Percentiles rank a stretch among this genome's conserved stretches.
These are phyloP conservation scores for Hsuehochloa calcarea DNA, from an alignment of 176 grass and related monocot species.

Conservation along the genomic window DNA sequence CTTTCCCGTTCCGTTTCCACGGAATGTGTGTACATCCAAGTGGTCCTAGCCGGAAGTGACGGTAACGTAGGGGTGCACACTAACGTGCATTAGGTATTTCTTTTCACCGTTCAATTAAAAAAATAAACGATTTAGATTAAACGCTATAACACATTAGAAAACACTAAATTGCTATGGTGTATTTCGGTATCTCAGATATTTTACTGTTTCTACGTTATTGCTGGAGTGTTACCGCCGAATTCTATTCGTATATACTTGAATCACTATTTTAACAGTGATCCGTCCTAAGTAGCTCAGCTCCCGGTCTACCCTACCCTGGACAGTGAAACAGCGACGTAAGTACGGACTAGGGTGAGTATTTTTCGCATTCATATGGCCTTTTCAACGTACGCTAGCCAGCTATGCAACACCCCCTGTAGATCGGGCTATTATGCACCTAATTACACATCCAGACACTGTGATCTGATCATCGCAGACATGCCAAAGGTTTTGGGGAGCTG, in stretches of 20 bases:
- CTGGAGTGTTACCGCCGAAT: too few species aligned
- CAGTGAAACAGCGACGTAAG: not conserved
- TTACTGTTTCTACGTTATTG: too few species aligned
- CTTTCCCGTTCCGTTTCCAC: not conserved
- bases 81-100: too few species aligned
- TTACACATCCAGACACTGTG: not conserved
- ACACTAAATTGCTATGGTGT: too few species aligned
- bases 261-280: too few species aligned
- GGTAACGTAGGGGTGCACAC: too few species aligned
- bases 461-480: too few species aligned
- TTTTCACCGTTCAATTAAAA: too few species aligned
- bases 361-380: not conserved
- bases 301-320: not conserved
- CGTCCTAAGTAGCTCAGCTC: not conserved
- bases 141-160: too few species aligned
- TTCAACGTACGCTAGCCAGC: not conserved
- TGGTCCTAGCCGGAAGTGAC: not conserved
- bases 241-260: too few species aligned
- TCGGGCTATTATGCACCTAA: not conserved
- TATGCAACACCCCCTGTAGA: not conserved
- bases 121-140: too few species aligned
- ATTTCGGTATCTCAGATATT: too few species aligned
- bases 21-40: not conserved
- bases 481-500: not conserved
- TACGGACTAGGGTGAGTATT: not conserved